A percentile compares a stretch with the other conserved stretches of the same genome.
phyloP scores from a whole-genome alignment of 768 basidiomycete genomes.

The Boletus reticuloceps region DNA sequence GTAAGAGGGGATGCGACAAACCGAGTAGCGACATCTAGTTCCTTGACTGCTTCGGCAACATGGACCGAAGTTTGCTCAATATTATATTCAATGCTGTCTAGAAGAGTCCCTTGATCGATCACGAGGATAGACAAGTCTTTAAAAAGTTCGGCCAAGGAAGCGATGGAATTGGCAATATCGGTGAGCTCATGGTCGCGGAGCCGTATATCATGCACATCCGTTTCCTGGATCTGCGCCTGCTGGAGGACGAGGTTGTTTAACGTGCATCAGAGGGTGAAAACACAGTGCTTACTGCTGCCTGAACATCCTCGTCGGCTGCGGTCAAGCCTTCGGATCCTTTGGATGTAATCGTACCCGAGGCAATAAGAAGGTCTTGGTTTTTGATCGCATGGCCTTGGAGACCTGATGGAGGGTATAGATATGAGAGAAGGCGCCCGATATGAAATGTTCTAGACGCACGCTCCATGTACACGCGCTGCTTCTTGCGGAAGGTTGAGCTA shows the following conservation, averaged over 20 bases:
- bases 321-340: constrained; percentile 80
- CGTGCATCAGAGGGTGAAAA: constrained; percentile 12
- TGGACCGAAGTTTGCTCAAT: constrained; percentile 88
- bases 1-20: constrained; percentile 36
- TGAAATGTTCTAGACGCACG: constrained; percentile 53
- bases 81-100: constrained; percentile 97
- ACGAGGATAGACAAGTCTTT: constrained; percentile 91
- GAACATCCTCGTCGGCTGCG: constrained; percentile 88
- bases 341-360: constrained; percentile 81
- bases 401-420: constrained; percentile 45
- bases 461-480: constrained; percentile 97
- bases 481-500: constrained; percentile 91
- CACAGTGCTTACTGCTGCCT: constrained; percentile 66
- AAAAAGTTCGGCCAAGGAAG: constrained; percentile 90
- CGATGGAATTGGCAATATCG: constrained; percentile 90
- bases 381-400: constrained; percentile 97
- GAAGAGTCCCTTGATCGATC: constrained; percentile 95
- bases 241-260: constrained; percentile 14
- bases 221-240: constrained; percentile 36
- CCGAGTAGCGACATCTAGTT: constrained; percentile 80
- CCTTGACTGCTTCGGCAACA: constrained; percentile 79
- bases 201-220: constrained; percentile 40
- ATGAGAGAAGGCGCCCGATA: constrained; percentile 13
- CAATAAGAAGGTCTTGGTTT: constrained; percentile 90
- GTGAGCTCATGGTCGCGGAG: constrained; percentile 69